Base-by-base conservation (phyloP, 1,284 basidiomycete species). In the Testicularia cyperi region DNA sequence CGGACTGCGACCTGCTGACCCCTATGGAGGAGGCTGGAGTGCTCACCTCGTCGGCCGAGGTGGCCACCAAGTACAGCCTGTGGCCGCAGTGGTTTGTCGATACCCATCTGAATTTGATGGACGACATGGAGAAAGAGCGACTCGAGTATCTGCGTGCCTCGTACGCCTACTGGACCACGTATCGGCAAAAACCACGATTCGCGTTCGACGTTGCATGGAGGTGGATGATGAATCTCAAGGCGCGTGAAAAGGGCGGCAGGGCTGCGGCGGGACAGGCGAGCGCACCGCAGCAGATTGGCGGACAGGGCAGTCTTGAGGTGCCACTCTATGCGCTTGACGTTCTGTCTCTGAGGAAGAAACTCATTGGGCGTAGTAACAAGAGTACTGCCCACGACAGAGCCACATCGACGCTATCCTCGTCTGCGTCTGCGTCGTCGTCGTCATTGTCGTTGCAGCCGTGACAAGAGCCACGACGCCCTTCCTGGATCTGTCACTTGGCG, bases 121-220 rank as follows among this genome's bases (percentile, higher is more conserved):
- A 53, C 16, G 6, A 23, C 16, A 15, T 22, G 9, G 39, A 42
- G 21, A 31, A 49, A 9, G 36, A 37, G 8, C 23, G 44, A 22
- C 43, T 61, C 3, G 45, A 18, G 13, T 21, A 19, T n/a, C 34
- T 61, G 21, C 45, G 57, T 4, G 51, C 57, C 2, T 54, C 57
- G 29, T 61, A 55, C 22, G 43, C 57, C 4, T 61, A 61, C 25
- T 49, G 42, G 19, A 27, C 45, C 22, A 45, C 51, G 8, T 61
- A 54, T 27, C 5, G 21, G 1, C 18, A 25, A 13, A 38, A 39
- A 27, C 51, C 51, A 12, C 38, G 36, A 12, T 61, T 61, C 29
- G 45, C 46, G 4, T 61, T 61, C 31, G 51, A 61, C 36, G 49
- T 61, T 45, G 57, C 42, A 2, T 61, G 51, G 46, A 20, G 30